Conservation (phyloP, 2,329 filamentous ascomycete species). For the Exophiala aquamarina region DNA sequence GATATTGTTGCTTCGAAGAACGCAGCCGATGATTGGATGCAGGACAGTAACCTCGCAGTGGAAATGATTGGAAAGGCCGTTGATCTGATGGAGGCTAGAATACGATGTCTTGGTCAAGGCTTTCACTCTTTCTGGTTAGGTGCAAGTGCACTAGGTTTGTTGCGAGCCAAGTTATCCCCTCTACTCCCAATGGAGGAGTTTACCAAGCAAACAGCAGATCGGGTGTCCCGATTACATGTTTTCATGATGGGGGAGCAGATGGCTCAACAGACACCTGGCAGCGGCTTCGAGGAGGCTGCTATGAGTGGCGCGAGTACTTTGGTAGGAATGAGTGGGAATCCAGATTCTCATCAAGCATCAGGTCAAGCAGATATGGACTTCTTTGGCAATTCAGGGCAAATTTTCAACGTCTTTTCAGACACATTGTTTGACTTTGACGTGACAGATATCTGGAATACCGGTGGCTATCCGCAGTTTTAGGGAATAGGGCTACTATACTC, state of each 20-base stretch:
- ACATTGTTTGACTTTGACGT: conserved; percentile 25
- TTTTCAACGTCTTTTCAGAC: conserved; percentile 20
- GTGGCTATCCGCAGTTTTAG: conserved; percentile 1
- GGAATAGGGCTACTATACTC: too few species aligned
- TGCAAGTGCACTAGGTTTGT: conserved; percentile 34
- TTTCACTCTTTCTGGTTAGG: conserved; percentile 38
- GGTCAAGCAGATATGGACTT: conserved; percentile 17
- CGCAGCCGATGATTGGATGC: conserved; percentile 10
- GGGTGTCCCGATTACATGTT: conserved; percentile 13
- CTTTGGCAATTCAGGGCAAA: conserved; percentile 11
- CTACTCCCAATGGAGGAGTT: conserved; percentile 19
- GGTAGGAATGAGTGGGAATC: conserved; percentile 14
- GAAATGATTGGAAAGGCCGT: conserved; percentile 30
- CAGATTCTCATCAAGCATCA: background rate
- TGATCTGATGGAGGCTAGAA: conserved; percentile 35
- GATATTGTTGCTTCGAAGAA: conserved; percentile 7
- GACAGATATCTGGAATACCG: conserved; percentile 20
- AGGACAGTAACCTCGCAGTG: conserved; percentile 9
- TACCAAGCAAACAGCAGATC: conserved; percentile 30
- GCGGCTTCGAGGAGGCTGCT: conserved; percentile 11
- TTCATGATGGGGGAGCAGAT: conserved; percentile 18
- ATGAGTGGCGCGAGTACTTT: conserved; percentile 16
- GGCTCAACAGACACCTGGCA: background rate
- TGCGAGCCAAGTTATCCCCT: conserved; percentile 30
- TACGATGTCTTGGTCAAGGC: conserved; percentile 35